These are phyloP conservation scores for Tricholoma saponaceum DNA, from an alignment of 768 basidiomycete genomes.

Conservation along the genomic window DNA sequence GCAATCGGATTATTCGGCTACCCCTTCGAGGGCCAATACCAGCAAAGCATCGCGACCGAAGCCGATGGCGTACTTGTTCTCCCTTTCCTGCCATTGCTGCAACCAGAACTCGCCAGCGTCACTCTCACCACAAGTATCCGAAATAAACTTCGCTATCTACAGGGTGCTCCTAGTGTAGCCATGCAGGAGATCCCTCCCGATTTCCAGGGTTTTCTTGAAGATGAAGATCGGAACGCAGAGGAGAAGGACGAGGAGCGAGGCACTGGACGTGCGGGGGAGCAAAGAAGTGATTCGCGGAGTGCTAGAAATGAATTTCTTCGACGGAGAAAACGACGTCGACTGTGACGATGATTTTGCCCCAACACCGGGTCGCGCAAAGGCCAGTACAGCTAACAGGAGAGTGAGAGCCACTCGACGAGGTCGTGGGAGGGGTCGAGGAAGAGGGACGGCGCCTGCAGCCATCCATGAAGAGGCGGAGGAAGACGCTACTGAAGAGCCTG, in stretches of 20 bases:
- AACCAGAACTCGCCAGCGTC: too few species aligned
- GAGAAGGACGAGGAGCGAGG: slow-evolving; percentile 52
- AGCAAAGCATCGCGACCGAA: slow-evolving; percentile 76
- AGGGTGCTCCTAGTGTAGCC: slow-evolving; percentile 93
- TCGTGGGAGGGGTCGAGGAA: slow-evolving; percentile 28
- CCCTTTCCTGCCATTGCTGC: not conserved
- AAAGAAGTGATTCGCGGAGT: slow-evolving; percentile 45
- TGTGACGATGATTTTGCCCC: slow-evolving; percentile 29
- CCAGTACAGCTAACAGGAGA: slow-evolving; percentile 18
- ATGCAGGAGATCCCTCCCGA: slow-evolving; percentile 98
- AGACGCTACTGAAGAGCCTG: too few species aligned
- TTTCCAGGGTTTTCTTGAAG: slow-evolving; percentile 69
- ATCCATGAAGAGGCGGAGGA: too few species aligned
- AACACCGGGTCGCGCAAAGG: not conserved
- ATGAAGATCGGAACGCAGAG: slow-evolving; percentile 27
- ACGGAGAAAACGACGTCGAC: slow-evolving; percentile 69
- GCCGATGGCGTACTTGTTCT: slow-evolving; percentile 41
- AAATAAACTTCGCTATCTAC: slow-evolving; percentile 86
- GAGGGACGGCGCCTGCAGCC: too few species aligned
- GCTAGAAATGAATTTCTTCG: slow-evolving; percentile 70
- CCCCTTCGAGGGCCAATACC: slow-evolving; percentile 68
- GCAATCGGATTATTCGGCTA: slow-evolving; percentile 76
- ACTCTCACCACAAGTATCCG: slow-evolving; percentile 81
- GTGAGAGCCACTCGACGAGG: slow-evolving; percentile 31
- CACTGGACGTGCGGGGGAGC: slow-evolving; percentile 52